Evolutionary conservation across 371 early-diverging fungal species (phyloP).

Genomic region (Mucor ambiguus): DNA sequence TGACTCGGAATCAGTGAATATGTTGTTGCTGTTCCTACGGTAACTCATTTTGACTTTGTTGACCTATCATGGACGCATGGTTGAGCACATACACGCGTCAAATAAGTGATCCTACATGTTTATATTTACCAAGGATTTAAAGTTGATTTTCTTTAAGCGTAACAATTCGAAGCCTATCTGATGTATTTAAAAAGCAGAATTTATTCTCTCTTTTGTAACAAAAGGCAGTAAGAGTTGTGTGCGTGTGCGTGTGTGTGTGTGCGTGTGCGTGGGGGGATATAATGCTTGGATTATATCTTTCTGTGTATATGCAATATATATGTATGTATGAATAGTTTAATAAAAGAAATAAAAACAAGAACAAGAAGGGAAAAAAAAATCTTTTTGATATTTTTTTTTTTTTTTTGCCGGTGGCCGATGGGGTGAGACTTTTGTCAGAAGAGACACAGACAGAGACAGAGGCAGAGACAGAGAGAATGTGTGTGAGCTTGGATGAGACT

Average conservation of each 20-base stretch:
- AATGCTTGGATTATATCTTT: neutral
- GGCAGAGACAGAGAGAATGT: no score
- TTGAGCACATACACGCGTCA: neutral
- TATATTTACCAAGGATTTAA: constrained; percentile 2
- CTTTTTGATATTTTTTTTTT: constrained; percentile 7
- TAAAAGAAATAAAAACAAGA: neutral
- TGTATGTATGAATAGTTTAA: neutral
- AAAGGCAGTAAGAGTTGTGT: neutral
- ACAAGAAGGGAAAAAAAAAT: neutral
- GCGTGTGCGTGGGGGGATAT: neutral
- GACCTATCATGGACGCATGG: neutral
- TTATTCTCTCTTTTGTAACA: neutral
- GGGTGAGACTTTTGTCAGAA: neutral
- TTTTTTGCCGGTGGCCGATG: constrained; percentile 1
- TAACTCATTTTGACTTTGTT: constrained; percentile 7
- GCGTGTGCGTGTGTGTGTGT: no score
- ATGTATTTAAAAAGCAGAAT: neutral
- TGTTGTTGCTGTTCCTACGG: constrained; percentile 14
- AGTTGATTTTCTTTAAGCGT: neutral
- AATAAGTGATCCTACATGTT: neutral
- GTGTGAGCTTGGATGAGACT: neutral
- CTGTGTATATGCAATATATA: neutral
- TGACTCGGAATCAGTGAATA: constrained; percentile 19
- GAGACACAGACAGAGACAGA: no score
- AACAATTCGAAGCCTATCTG: neutral